Percentiles rank a stretch among this genome's conserved stretches.
These are phyloP conservation scores for Coemansia aciculifera DNA, from an alignment of 192 early-diverging fungal species.

Conservation along the genomic window DNA sequence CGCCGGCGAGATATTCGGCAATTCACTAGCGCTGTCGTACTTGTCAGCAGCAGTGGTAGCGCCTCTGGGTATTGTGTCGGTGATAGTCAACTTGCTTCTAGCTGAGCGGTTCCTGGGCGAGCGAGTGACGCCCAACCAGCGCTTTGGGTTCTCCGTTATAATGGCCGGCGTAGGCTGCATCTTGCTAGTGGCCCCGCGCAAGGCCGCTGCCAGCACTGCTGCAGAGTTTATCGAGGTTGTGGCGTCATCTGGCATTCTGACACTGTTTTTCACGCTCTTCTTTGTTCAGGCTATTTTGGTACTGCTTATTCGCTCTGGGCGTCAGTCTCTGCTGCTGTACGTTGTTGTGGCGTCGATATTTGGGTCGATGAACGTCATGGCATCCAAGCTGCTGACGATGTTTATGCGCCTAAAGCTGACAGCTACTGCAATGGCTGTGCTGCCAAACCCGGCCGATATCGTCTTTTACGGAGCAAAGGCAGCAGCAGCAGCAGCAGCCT, in stretches of 20 bases:
- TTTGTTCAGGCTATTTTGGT: slow-evolving; percentile 29
- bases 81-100: slow-evolving; percentile 46
- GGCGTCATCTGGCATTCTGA: slow-evolving; percentile 36
- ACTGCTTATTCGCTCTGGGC: slow-evolving; percentile 22
- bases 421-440: neutral
- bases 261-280: slow-evolving; percentile 22
- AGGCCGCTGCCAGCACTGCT: slow-evolving; percentile 26
- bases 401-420: slow-evolving; percentile 38
- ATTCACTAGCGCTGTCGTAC: slow-evolving; percentile 53
- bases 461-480: slow-evolving; percentile 38
- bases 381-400: slow-evolving; percentile 50
- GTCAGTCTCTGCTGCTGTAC: slow-evolving; percentile 39
- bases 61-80: slow-evolving; percentile 49
- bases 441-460: slow-evolving; percentile 43
- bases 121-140: slow-evolving; percentile 48
- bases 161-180: slow-evolving; percentile 45
- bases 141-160: slow-evolving; percentile 42
- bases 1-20: slow-evolving; percentile 49
- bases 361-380: slow-evolving; percentile 55
- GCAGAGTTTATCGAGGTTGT: slow-evolving; percentile 42
- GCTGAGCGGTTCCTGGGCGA: slow-evolving; percentile 50
- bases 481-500: neutral
- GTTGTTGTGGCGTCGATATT: slow-evolving; percentile 47
- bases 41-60: slow-evolving; percentile 51
- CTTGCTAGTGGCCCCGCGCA: slow-evolving; percentile 48